A percentile compares a stretch with the other conserved stretches of the same genome.
Evolutionary conservation across 2,329 filamentous ascomycete species (phyloP).

Genomic region (Fusarium lyarnte): DNA sequence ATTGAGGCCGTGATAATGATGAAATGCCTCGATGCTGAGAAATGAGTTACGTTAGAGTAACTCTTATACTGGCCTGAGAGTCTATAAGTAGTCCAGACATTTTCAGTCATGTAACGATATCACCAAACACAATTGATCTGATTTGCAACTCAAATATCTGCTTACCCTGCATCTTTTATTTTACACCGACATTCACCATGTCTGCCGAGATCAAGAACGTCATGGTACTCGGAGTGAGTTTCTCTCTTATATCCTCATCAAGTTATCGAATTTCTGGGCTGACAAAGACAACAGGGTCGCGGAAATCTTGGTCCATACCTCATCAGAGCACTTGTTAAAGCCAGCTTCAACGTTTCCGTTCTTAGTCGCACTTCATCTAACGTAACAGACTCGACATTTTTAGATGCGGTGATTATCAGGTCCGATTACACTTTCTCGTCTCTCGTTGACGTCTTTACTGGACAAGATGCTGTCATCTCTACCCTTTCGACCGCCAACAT

Average conservation of each 20-base stretch:
- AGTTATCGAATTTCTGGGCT: fast-evolving
- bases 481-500: constrained; percentile 12
- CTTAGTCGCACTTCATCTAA: neutral
- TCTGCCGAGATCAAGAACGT: neutral
- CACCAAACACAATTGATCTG: fast-evolving
- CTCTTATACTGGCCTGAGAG: fast-evolving
- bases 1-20: neutral
- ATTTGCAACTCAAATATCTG: fast-evolving
- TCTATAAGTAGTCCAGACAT: neutral
- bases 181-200: neutral
- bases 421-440: neutral
- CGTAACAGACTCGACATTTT: fast-evolving
- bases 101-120: fast-evolving
- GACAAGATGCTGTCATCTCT: neutral
- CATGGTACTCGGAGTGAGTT: neutral
- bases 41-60: fast-evolving
- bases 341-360: fast-evolving
- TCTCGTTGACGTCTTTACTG: fast-evolving
- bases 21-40: neutral
- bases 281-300: neutral
- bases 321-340: neutral
- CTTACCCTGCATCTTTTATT: neutral
- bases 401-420: neutral
- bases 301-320: constrained; percentile 8
- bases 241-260: fast-evolving